phyloP scores from a whole-genome alignment of 306 rosid genomes.

The Rubus parviflorus region DNA sequence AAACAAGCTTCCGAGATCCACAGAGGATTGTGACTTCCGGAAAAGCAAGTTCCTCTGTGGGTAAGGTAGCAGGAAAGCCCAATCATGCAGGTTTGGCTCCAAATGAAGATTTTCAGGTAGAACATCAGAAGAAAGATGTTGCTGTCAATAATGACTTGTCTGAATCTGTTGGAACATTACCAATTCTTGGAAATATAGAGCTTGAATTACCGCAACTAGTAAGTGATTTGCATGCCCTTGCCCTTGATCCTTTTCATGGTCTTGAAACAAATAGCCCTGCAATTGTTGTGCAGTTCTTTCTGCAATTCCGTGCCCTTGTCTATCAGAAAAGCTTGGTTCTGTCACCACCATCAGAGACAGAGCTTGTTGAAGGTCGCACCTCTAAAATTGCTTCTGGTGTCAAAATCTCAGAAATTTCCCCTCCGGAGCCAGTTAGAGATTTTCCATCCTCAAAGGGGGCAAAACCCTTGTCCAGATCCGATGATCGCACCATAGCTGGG shows the following conservation, averaged over 20 bases:
- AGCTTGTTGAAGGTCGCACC: conserved; percentile 42
- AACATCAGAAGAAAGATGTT: conserved; percentile 39
- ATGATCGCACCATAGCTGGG: conserved; percentile 75
- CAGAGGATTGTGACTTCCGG: conserved; percentile 42
- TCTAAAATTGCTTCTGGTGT: conserved; percentile 38
- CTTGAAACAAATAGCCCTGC: conserved; percentile 52
- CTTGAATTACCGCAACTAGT: conserved; percentile 61
- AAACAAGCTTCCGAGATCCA: conserved; percentile 38
- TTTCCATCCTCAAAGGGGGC: conserved; percentile 44
- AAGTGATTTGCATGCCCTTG: conserved; percentile 74
- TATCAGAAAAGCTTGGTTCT: conserved; percentile 73
- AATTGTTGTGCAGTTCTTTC: conserved; percentile 54
- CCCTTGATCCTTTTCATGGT: conserved; percentile 85
- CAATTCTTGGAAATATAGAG: conserved; percentile 32
- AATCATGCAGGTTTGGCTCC: conserved; percentile 40
- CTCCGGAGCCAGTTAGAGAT: conserved; percentile 51
- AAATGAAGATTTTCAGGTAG: conserved; percentile 43
- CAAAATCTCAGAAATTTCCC: conserved; percentile 37
- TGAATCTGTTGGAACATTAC: conserved; percentile 23
- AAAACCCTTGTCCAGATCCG: conserved; percentile 64
- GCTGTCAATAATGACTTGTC: conserved; percentile 25
- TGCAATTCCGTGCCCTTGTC: conserved; percentile 79
- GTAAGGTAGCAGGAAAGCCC: conserved; percentile 42
- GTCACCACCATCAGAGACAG: conserved; percentile 62
- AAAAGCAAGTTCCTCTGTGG: conserved; percentile 31